phyloP scores from a whole-genome alignment of 495 filamentous ascomycete genomes.

The Penicillium samsonianum region DNA sequence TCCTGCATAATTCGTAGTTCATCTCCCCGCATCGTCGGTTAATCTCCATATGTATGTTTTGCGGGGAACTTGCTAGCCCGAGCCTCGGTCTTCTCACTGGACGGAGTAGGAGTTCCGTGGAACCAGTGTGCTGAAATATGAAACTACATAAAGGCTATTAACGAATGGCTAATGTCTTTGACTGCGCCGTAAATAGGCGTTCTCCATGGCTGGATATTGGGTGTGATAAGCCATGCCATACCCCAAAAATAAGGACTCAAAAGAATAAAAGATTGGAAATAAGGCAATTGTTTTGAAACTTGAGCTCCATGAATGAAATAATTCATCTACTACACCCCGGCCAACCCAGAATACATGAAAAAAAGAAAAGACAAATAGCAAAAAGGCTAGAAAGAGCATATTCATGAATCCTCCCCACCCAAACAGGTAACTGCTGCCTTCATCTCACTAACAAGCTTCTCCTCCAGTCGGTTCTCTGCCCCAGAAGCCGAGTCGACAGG shows the following conservation, averaged over 20 bases:
- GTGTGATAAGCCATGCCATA: background rate
- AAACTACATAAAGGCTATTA: background rate
- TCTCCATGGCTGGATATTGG: too few species aligned
- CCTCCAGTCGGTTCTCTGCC: conserved; percentile 65
- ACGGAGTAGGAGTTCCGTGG: background rate
- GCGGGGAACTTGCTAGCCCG: conserved; percentile 20
- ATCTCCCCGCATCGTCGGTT: conserved; percentile 35
- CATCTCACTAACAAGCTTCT: conserved; percentile 69
- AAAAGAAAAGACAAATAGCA: conserved; percentile 12
- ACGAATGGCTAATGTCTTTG: background rate
- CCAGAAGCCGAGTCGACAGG: conserved; percentile 36
- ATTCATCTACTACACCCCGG: conserved; percentile 21
- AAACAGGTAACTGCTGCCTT: conserved; percentile 44
- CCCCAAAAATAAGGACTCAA: background rate
- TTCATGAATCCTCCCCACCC: conserved; percentile 42
- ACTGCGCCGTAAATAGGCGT: too few species aligned
- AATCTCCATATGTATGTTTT: conserved; percentile 4
- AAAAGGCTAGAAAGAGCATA: conserved; percentile 24
- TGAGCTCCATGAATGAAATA: conserved; percentile 12
- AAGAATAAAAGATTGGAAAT: background rate
- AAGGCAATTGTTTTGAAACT: conserved; percentile 11
- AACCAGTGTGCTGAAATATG: background rate
- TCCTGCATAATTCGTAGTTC: conserved; percentile 1
- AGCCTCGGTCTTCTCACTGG: conserved; percentile 4
- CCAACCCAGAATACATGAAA: conserved; percentile 18